These are phyloP conservation scores for Liquidambar formosana DNA, from an alignment of 164 flowering plant species.

Conservation along the genomic window DNA sequence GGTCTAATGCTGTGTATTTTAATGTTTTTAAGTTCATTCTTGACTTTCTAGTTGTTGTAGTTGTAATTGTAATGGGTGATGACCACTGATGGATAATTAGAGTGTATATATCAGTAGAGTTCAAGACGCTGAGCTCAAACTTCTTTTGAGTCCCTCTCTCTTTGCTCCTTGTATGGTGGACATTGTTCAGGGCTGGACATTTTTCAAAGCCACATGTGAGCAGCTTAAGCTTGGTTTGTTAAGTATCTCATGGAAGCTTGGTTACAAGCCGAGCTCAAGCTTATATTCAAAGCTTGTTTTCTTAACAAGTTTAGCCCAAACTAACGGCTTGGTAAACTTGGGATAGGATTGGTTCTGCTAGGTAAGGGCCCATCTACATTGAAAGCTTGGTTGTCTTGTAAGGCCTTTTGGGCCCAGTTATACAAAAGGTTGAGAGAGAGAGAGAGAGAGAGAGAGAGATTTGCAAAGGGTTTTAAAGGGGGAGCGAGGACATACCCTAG, in stretches of 20 bases:
- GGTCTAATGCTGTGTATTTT: neutral
- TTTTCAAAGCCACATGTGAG: neutral
- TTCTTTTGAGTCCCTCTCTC: too few species aligned
- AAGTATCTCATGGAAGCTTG: neutral
- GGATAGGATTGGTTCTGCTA: neutral
- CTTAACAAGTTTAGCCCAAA: neutral
- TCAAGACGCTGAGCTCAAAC: too few species aligned
- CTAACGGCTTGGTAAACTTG: neutral
- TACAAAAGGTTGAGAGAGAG: neutral
- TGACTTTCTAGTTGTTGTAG: neutral
- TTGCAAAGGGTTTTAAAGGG: neutral
- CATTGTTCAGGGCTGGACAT: too few species aligned
- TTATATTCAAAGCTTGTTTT: neutral
- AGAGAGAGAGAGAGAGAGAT: neutral
- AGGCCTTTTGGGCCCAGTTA: neutral
- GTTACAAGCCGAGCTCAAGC: neutral
- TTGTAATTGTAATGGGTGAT: neutral
- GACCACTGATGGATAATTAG: too few species aligned
- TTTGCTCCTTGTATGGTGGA: too few species aligned
- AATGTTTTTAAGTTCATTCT: neutral
- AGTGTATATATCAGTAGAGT: too few species aligned
- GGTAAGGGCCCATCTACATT: neutral
- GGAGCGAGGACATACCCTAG: too few species aligned
- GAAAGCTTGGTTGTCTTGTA: neutral
- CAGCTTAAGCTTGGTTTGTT: neutral